These are phyloP conservation scores for Rhodotorula paludigena DNA, from an alignment of 768 basidiomycete genomes.

Conservation along the genomic window DNA sequence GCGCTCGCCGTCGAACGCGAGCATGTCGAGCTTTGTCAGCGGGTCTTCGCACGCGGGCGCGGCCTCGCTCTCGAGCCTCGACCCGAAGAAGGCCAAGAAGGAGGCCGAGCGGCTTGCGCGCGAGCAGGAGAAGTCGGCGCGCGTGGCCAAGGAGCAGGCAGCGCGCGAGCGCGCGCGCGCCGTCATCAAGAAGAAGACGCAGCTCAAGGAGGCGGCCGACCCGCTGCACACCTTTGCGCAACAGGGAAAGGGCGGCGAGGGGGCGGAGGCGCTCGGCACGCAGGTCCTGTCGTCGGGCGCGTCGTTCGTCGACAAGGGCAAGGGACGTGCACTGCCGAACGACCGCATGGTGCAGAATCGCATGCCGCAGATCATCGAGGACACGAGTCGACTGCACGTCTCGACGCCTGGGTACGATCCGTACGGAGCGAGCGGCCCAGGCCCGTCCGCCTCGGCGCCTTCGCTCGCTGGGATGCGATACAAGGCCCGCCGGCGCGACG, in stretches of 20 bases:
- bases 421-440: slow-evolving; percentile 1
- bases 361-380: slow-evolving; percentile 43
- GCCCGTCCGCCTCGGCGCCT: background rate
- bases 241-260: background rate
- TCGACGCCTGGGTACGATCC: background rate
- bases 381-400: slow-evolving; percentile 30
- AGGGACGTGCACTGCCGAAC: slow-evolving; percentile 22
- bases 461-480: slow-evolving; percentile 51
- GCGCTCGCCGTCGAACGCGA: slow-evolving; percentile 45
- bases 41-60: no score
- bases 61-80: no score
- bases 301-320: slow-evolving; percentile 26
- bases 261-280: background rate
- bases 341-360: slow-evolving; percentile 34
- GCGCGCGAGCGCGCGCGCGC: slow-evolving; percentile 50
- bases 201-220: slow-evolving; percentile 43
- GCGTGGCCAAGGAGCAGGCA: slow-evolving; percentile 46
- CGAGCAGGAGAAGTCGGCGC: slow-evolving; percentile 47
- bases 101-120: slow-evolving; percentile 46
- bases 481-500: slow-evolving; percentile 75
- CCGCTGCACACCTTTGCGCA: slow-evolving; percentile 39
- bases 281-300: background rate
- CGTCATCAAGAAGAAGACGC: slow-evolving; percentile 50
- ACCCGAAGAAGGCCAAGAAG: slow-evolving; percentile 51
- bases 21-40: slow-evolving; percentile 12